These are phyloP conservation scores for Rasamsonia emersonii DNA, from an alignment of 2,329 filamentous ascomycete genomes.

Conservation along the genomic window DNA sequence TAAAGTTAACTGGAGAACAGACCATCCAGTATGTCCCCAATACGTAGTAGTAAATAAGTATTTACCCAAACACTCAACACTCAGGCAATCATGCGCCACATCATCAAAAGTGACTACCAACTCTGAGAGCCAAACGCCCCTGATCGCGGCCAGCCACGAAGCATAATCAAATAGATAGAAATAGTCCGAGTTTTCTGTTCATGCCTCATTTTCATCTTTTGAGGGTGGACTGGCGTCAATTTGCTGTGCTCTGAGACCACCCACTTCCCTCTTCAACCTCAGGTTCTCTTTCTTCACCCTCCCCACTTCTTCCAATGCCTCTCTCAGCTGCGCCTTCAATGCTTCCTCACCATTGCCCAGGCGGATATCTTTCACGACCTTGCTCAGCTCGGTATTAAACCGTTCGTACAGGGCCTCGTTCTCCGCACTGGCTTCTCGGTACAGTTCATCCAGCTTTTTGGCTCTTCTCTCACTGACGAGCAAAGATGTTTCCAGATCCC, in stretches of 20 bases:
- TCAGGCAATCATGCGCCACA: too few species aligned
- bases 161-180: neutral
- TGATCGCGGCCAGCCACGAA: too few species aligned
- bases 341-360: slow-evolving; percentile 73
- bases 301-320: slow-evolving; percentile 67
- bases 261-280: slow-evolving; percentile 71
- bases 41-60: neutral
- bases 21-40: too few species aligned
- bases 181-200: too few species aligned
- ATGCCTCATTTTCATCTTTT: slow-evolving; percentile 18
- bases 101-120: too few species aligned
- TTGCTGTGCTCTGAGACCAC: slow-evolving; percentile 53
- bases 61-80: too few species aligned
- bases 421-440: slow-evolving; percentile 78
- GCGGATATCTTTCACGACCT: slow-evolving; percentile 68
- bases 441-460: slow-evolving; percentile 76
- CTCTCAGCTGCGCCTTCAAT: slow-evolving; percentile 60
- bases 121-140: too few species aligned
- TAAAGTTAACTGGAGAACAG: too few species aligned
- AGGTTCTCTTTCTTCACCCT: slow-evolving; percentile 78
- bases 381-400: slow-evolving; percentile 84
- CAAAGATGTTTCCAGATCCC: slow-evolving; percentile 63
- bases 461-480: slow-evolving; percentile 68
- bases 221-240: slow-evolving; percentile 20
- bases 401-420: slow-evolving; percentile 88